phyloP scores from a whole-genome alignment of 2,329 filamentous ascomycete genomes.

The Coniella vitis region DNA sequence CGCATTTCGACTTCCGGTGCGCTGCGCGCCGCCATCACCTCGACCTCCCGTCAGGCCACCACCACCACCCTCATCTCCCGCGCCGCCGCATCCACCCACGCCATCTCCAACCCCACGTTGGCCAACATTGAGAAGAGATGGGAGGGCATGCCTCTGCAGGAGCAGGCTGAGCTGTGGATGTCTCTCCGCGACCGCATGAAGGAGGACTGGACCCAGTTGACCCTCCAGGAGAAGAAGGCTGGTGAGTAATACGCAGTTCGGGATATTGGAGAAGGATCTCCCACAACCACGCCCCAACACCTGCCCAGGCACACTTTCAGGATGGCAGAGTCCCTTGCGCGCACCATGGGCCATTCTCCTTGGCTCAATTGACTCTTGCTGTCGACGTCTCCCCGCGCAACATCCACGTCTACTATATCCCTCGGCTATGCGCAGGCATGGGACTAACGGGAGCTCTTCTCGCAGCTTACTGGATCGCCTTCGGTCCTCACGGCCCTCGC shows the following conservation, averaged over 20 bases:
- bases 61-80: conserved; percentile 33
- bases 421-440: not conserved
- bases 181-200: conserved; percentile 97
- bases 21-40: conserved; percentile 39
- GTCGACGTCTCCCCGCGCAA: conserved; percentile 17
- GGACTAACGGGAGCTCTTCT: conserved; percentile 30
- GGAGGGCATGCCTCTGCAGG: conserved; percentile 95
- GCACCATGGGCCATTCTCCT: not conserved
- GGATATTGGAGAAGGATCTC: not conserved
- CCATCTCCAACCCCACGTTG: conserved; percentile 95
- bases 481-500: conserved; percentile 92
- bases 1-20: conserved; percentile 46
- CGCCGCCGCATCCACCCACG: conserved; percentile 61
- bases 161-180: conserved; percentile 99
- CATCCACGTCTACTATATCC: conserved; percentile 16
- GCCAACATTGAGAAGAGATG: conserved; percentile 99
- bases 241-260: conserved; percentile 56
- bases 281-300: not conserved
- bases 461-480: conserved; percentile 96
- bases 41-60: conserved; percentile 32
- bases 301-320: not conserved
- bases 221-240: conserved; percentile 96
- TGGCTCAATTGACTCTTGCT: conserved; percentile 13
- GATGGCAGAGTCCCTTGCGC: not conserved
- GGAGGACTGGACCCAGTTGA: conserved; percentile 92